phyloP scores from a whole-genome alignment of 495 filamentous ascomycete species.

The Neurospora sp. region DNA sequence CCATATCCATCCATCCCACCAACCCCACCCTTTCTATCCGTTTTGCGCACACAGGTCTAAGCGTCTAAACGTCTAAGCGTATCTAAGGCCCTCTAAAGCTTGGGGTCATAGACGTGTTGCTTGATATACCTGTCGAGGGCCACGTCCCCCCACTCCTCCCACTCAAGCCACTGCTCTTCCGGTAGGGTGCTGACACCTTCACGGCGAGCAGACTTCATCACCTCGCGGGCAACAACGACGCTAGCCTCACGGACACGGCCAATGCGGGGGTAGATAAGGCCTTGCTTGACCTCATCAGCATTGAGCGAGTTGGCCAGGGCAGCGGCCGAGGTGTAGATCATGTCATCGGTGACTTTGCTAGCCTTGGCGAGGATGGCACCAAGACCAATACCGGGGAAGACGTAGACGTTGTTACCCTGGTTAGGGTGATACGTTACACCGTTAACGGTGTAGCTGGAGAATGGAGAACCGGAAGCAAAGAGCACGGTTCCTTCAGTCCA shows the following conservation, averaged over 20 bases:
- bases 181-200: conserved; percentile 44
- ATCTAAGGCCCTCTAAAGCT: conserved; percentile 6
- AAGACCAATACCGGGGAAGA: conserved; percentile 94
- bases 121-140: conserved; percentile 73
- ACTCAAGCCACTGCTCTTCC: conserved; percentile 71
- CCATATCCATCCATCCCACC: not conserved
- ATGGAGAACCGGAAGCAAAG: conserved; percentile 93
- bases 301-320: conserved; percentile 72
- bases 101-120: conserved; percentile 70
- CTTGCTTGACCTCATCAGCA: conserved; percentile 66
- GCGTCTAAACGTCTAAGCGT: no score
- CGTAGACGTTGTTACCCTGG: conserved; percentile 87
- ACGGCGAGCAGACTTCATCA: conserved; percentile 76
- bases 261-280: conserved; percentile 88
- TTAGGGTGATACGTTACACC: conserved; percentile 72
- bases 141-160: conserved; percentile 69
- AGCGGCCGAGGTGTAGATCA: conserved; percentile 87
- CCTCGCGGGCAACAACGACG: conserved; percentile 76
- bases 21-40: not conserved
- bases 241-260: conserved; percentile 84
- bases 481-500: conserved; percentile 84
- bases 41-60: not conserved
- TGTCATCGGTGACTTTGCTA: conserved; percentile 80
- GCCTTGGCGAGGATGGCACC: conserved; percentile 89
- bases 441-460: conserved; percentile 59